Base-by-base conservation (phyloP, 1,139 yeast genomes). In the Pichia sp. region DNA sequence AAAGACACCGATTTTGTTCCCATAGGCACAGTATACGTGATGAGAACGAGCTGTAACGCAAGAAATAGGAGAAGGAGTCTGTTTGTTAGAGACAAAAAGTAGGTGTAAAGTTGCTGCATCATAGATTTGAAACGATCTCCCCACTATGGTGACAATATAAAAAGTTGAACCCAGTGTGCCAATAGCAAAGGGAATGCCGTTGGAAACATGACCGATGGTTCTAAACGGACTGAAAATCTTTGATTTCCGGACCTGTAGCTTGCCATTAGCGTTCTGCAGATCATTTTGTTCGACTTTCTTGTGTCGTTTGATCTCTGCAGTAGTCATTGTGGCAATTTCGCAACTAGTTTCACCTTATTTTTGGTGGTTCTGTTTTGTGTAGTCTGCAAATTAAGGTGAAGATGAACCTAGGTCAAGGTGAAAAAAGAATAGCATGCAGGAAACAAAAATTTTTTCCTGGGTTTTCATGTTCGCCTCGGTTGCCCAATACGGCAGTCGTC, bases 111-210 rank as follows among this genome's bases (percentile, higher is more conserved):
- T 89, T 42, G 93, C 81, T 16, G 96, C 96, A 71, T 93, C 99
- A 64, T 87, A 95, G 39, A 93, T 88, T 68, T 93, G 99, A 70
- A 93, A 89, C 1, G 95, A 79, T 54, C 82, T 77, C 4, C 97
- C 99, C 26, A 93, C 96, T 37, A 89, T 83, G 0, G 99, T 91
- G 12, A 87, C 96, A 46, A 89, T 81, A 62, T 91, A 86, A 63
- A 87, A 91, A 0, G 95, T 83, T 18, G 88, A 78, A 52, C 99
- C 99, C 53, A 93, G 75, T 1, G 93, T 82, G 30, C 98, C 96
- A 34, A 90, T 74, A 10, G 96, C 89, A 66, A 90, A 87, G 2
- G 98, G 98, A 1, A 79, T 76, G 31, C 82, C 85, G 64, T 89
- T 88, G 34, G 89, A 75, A 26, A 86, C 88, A 65, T 83, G 83